Evolutionary conservation across 192 early-diverging fungal genomes (phyloP), one percentile per base, ranked within the genome.

Genomic region (Backusella australiensis): DNA sequence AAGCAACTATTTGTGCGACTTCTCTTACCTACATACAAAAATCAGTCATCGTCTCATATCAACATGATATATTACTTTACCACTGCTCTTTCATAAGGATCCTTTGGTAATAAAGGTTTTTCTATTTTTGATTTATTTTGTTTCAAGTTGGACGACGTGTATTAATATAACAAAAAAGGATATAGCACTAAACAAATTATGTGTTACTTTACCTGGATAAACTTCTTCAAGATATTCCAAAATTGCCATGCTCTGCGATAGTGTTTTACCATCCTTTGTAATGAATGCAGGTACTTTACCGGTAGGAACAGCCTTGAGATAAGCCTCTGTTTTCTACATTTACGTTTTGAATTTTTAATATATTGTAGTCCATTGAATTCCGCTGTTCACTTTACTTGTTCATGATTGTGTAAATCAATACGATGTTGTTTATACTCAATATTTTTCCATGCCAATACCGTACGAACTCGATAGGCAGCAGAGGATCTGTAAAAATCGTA

Each of bases 211-310:
- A 63, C 56, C 56, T 12, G 67, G 89, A 46, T 85, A 74, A 14
- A 85, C 82, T 75, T 98, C 96, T 59, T 98, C 96, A 4, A 98
- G 83, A 77, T 94, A 95, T 78, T 98, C 96, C 23, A 96, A 73
- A 59, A 98, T 96, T 17, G 94, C 91, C 23, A 90, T 75, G 6
- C 93, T 94, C 85, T 96, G 90, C 36, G 75, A 83, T 44, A 94
- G 63, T 3, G 67, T 73, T 26, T 83, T 71, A 4, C 91, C 90
- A 34, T 82, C 84, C 44, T 80, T 78, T 38, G 90, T 86, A 15
- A 87, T 66, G 34, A 94, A 86, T 12, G 88, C 83, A 34, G 95
- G 96, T 3, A 96, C 89, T 1, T 88, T 78, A 44, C 83, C 84
- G 69, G 77, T 77, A 1, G 96, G 94, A 78, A 96, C 96, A 69